Evolutionary conservation across 805 yeast species (phyloP).

Genomic region (Scheffersomyces lignosus): DNA sequence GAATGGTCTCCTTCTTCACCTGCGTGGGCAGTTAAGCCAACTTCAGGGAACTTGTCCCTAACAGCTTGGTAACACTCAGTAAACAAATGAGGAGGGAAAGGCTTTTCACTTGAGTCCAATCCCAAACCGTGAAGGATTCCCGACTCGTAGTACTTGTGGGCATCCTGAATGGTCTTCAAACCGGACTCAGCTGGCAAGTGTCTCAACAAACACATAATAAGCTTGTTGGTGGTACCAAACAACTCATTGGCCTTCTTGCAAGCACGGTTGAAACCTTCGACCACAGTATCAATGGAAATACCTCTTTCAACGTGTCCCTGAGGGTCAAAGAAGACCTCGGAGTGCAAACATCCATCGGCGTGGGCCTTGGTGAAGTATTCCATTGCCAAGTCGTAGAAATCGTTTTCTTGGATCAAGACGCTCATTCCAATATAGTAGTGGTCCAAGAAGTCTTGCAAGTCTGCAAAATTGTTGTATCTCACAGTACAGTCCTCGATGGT

Average conservation of each 20-base stretch:
- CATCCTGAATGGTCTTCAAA: slow-evolving; percentile 53
- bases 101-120: slow-evolving; percentile 76
- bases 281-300: slow-evolving; percentile 56
- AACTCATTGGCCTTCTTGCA: slow-evolving; percentile 59
- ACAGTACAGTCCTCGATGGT: slow-evolving; percentile 48
- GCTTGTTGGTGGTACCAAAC: slow-evolving; percentile 63
- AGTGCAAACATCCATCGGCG: slow-evolving; percentile 61
- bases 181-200: slow-evolving; percentile 67
- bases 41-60: slow-evolving; percentile 47
- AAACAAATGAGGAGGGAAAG: slow-evolving; percentile 73
- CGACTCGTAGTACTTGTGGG: slow-evolving; percentile 47
- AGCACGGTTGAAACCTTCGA: slow-evolving; percentile 67
- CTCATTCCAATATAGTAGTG: slow-evolving; percentile 80
- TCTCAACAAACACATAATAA: slow-evolving; percentile 81
- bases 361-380: slow-evolving; percentile 63
- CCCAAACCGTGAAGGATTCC: slow-evolving; percentile 69
- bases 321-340: slow-evolving; percentile 82
- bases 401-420: slow-evolving; percentile 67
- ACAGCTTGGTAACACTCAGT: slow-evolving; percentile 59
- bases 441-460: slow-evolving; percentile 75
- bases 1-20: slow-evolving; percentile 86
- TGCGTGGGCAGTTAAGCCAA: slow-evolving; percentile 79
- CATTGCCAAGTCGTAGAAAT: slow-evolving; percentile 78
- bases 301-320: slow-evolving; percentile 79
- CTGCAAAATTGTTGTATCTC: slow-evolving; percentile 61